These are phyloP conservation scores for Neonectria ditissima DNA, from an alignment of 2,329 filamentous ascomycete genomes.

Conservation along the genomic window DNA sequence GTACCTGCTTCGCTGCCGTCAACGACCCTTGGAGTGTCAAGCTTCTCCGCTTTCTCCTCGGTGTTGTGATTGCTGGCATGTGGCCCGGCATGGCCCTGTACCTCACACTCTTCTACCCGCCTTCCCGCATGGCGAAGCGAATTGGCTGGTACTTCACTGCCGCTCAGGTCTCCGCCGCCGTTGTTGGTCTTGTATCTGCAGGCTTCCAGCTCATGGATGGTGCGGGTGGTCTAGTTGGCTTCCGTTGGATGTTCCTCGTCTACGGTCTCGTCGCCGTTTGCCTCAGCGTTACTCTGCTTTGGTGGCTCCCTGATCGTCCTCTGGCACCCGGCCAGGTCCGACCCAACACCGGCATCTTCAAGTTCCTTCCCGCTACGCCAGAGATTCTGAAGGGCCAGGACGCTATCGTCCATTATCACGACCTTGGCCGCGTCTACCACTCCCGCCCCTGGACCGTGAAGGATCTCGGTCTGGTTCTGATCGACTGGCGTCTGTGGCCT, in stretches of 20 bases:
- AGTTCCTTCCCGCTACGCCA: slow-evolving; percentile 74
- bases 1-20: slow-evolving; percentile 85
- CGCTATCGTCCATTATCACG: slow-evolving; percentile 83
- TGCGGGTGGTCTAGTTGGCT: slow-evolving; percentile 78
- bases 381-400: slow-evolving; percentile 83
- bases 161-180: slow-evolving; percentile 87
- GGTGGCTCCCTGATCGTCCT: slow-evolving; percentile 92
- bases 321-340: slow-evolving; percentile 75
- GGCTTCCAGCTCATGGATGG: slow-evolving; percentile 95
- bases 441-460: slow-evolving; percentile 76
- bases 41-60: slow-evolving; percentile 86
- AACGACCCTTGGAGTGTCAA: slow-evolving; percentile 87
- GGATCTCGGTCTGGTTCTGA: slow-evolving; percentile 77
- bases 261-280: slow-evolving; percentile 82
- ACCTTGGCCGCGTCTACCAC: slow-evolving; percentile 84
- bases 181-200: slow-evolving; percentile 89
- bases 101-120: slow-evolving; percentile 90
- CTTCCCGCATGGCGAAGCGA: slow-evolving; percentile 85
- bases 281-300: slow-evolving; percentile 79
- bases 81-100: slow-evolving; percentile 98
- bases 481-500: slow-evolving; percentile 92
- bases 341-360: slow-evolving; percentile 63
- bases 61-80: slow-evolving; percentile 90
- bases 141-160: slow-evolving; percentile 93
- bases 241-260: slow-evolving; percentile 92